Base-by-base conservation (phyloP, 2,329 filamentous ascomycete genomes). In the Exserohilum turcica region DNA sequence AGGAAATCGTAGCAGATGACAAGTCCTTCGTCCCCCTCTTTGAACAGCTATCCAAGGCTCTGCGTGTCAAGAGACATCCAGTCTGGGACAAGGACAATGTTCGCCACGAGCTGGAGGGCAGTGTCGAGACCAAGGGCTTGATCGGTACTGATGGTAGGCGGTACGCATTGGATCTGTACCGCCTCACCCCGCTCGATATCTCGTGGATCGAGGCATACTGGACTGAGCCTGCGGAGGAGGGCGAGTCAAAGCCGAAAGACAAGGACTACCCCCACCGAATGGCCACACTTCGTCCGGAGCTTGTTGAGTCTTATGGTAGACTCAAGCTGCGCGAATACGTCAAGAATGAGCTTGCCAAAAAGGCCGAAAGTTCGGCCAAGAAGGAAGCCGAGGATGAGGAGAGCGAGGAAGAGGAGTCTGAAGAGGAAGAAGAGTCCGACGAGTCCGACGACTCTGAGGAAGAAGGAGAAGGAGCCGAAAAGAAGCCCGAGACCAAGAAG, bases 61-160 rank as follows among this genome's bases (percentile, higher is more conserved):
- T 97, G 67, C 90, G 89, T 63, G 90, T 97, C 54, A 97, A 97
- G 84, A 89, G 89, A 77, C 94, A 99, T 74, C 82, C 92, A 38
- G 95, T 99, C 3, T 99, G 94, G 94, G 94, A 99, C 76, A 97
- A 97, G 82, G 91, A 96, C 65, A 86, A 87, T 63, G 89, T 92
- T 76, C 86, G 89, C 57, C 92, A 96, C 67, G 91, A 97, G 57
- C 82, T 99, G 3, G 93, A 97, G 75, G 91, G 90, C 35, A 97
- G 92, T 67, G 92, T 99, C 12, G 94, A 99, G 77, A 99, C 94
- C 47, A 99, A 99, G 80, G 94, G 94, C 47, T 81, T 99, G n/a
- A 82, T 99, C 65, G 94, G 94, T 42, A 99, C 94, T 1, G 94
- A 99, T 70, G 94, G 92, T 32, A 86, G 94, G 66, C 97, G 96